Evolutionary conservation across 176 grass and related monocot species (phyloP), one percentile per base, ranked within the genome.

Genomic region (Musa troglodytarum): DNA sequence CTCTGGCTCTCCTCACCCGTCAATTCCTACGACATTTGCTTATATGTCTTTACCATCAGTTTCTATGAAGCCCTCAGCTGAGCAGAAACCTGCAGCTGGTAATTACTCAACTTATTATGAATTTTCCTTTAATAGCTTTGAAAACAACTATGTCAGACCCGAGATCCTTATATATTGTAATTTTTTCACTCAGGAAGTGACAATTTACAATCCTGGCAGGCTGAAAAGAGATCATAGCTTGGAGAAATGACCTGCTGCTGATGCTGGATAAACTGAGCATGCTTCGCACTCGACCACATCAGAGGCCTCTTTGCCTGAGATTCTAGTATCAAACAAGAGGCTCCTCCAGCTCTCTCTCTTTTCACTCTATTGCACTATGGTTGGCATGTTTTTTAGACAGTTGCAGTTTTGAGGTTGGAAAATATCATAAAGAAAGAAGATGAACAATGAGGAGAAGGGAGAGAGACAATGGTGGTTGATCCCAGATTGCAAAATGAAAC

Each of bases 31-130:
- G 0, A 78, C 80, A 0, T 86, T 99, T 54, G 69, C 83, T 3
- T 91, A 88, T 2, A 86, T 87, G 23, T 29, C 86, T 43, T 75
- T 89, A 84, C 72, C 75, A 16, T 52, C 78, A 0, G 76, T 82
- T 76, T 76, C 90, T 0, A 61, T 87, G 22, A 94, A 99, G 74
- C 84, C 85, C 8, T 62, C 80, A 8, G 80, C 74, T 49, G 91
- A 99, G 63, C 86, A 92, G 78, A 94, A 94, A 74, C 91, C 95
- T 81, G 34, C 34, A 43, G 34, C 34, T 43, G 95, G 95, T 91
- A 99, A 85, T 43, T 43, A 43, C 34, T 9, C 8, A 72, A 25
- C 55, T 21, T 54, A 19, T 68, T 2, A 65, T n/a, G 10, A 13
- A 53, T 52, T 17, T 7, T 55, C 15, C 20, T 72, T 50, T 26